These are phyloP conservation scores for Hyaloscypha bicolor DNA, from an alignment of 495 filamentous ascomycete species.

Conservation along the genomic window DNA sequence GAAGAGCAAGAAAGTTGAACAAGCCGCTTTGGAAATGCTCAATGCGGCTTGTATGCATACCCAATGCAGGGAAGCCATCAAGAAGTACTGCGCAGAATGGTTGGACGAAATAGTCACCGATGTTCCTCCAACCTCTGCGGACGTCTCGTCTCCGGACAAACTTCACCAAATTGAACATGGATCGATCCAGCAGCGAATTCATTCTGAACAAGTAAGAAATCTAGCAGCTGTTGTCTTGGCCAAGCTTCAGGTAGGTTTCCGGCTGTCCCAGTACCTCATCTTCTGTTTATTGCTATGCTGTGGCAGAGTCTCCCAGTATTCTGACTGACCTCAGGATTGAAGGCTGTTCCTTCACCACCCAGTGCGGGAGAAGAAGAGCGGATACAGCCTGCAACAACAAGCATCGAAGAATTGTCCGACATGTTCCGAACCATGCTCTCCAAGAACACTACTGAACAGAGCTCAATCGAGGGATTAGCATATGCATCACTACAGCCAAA, in stretches of 20 bases:
- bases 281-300: not conserved
- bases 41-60: constrained; percentile 86
- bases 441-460: constrained; percentile 54
- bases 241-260: constrained; percentile 62
- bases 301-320: constrained; percentile 22
- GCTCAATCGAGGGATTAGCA: constrained; percentile 89
- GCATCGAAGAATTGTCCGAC: constrained; percentile 70
- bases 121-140: constrained; percentile 62
- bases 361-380: constrained; percentile 41
- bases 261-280: not conserved
- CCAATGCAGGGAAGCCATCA: constrained; percentile 75
- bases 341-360: constrained; percentile 46
- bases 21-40: constrained; percentile 80
- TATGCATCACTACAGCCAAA: constrained; percentile 82
- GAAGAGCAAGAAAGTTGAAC: constrained; percentile 78
- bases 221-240: constrained; percentile 86
- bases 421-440: constrained; percentile 79
- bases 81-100: constrained; percentile 80
- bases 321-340: constrained; percentile 52
- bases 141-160: constrained; percentile 31
- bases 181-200: constrained; percentile 35
- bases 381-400: constrained; percentile 52
- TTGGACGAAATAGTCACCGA: constrained; percentile 75
- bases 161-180: constrained; percentile 25
- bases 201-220: constrained; percentile 53